phyloP scores from a whole-genome alignment of 2,329 filamentous ascomycete species.

The Aotearoamyces nothofagi region DNA sequence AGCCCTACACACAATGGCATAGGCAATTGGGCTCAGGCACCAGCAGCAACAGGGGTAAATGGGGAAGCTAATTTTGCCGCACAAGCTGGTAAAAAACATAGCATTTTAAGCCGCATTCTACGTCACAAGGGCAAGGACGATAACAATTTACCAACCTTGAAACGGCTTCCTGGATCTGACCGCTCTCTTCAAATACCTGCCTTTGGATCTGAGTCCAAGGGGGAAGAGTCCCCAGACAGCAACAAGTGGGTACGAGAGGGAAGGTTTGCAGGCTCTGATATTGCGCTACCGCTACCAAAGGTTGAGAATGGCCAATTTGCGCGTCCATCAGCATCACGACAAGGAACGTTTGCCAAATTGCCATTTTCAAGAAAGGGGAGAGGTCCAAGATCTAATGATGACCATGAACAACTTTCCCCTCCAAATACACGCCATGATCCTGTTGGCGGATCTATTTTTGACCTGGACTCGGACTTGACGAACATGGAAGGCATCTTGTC shows the following conservation, averaged over 20 bases:
- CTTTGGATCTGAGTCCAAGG: slow-evolving; percentile 8
- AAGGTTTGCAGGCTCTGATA: slow-evolving; percentile 14
- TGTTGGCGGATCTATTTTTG: slow-evolving; percentile 45
- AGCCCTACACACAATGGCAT: slow-evolving; percentile 70
- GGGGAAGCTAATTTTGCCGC: slow-evolving; percentile 33
- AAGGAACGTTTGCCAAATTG: slow-evolving; percentile 32
- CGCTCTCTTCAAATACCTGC: slow-evolving; percentile 30
- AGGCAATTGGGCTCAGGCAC: slow-evolving; percentile 33
- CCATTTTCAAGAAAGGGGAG: slow-evolving; percentile 44
- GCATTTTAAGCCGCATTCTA: slow-evolving; percentile 16
- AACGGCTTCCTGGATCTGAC: slow-evolving; percentile 34
- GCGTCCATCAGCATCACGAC: slow-evolving; percentile 7
- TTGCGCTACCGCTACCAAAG: slow-evolving; percentile 9
- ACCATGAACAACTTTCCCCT: slow-evolving; percentile 31
- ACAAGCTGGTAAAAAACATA: slow-evolving; percentile 20
- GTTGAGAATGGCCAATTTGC: slow-evolving; percentile 9
- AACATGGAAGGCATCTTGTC: slow-evolving; percentile 87
- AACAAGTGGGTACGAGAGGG: slow-evolving; percentile 16
- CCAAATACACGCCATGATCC: slow-evolving; percentile 8
- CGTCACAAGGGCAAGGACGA: slow-evolving; percentile 39
- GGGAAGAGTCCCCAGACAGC: slow-evolving; percentile 12
- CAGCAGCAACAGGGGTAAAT: slow-evolving; percentile 9
- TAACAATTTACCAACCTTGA: slow-evolving; percentile 25
- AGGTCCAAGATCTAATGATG: slow-evolving; percentile 31
- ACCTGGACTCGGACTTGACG: slow-evolving; percentile 73